Evolutionary conservation across 805 yeast genomes (phyloP).

Genomic region (Cyberlindnera mississippiensis): DNA sequence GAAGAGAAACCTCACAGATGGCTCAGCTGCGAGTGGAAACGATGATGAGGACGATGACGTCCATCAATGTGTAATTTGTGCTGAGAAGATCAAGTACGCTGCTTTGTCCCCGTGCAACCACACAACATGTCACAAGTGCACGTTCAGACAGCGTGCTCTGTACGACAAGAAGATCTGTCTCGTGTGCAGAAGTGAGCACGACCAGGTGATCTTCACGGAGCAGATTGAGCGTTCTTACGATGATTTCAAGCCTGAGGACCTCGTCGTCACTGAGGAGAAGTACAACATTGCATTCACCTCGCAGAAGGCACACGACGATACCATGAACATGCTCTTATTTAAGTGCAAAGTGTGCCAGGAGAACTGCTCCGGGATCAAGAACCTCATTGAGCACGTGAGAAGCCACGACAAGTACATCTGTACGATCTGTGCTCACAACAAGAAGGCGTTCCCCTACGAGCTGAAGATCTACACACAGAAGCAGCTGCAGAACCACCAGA

Average conservation of each 20-base stretch:
- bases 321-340: conserved; percentile 48
- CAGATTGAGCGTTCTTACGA: conserved; percentile 34
- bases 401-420: conserved; percentile 68
- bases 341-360: conserved; percentile 44
- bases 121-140: conserved; percentile 75
- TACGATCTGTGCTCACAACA: conserved; percentile 70
- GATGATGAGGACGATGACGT: conserved; percentile 36
- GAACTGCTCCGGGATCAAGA: conserved; percentile 47
- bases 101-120: conserved; percentile 85
- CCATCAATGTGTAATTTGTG: conserved; percentile 76
- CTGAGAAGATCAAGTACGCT: conserved; percentile 58
- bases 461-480: conserved; percentile 55
- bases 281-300: conserved; percentile 60
- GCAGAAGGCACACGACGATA: conserved; percentile 40
- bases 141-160: conserved; percentile 77
- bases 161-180: conserved; percentile 73
- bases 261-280: conserved; percentile 38
- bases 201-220: conserved; percentile 55
- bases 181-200: conserved; percentile 75
- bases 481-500: conserved; percentile 66
- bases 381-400: conserved; percentile 61
- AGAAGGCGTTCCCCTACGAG: conserved; percentile 74
- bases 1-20: too few species aligned
- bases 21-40: conserved; percentile 18
- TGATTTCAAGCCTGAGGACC: conserved; percentile 32